phyloP scores from a whole-genome alignment of 2,329 filamentous ascomycete genomes.

The Xylaria sp. region DNA sequence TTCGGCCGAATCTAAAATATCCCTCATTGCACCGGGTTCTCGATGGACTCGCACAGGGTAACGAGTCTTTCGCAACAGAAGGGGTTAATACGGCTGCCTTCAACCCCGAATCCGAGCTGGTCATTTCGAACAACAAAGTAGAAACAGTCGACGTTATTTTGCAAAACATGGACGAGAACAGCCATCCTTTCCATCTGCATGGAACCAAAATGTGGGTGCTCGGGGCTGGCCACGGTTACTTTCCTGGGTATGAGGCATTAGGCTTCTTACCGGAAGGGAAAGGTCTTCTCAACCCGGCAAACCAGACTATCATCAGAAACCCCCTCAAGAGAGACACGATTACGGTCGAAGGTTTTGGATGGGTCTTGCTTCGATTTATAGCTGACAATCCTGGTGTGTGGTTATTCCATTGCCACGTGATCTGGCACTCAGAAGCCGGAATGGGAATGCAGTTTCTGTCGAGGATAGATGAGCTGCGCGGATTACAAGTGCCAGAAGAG shows the following conservation, averaged over 20 bases:
- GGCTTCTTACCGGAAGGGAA: slow-evolving; percentile 48
- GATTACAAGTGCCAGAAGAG: slow-evolving; percentile 56
- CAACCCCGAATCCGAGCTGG: slow-evolving; percentile 56
- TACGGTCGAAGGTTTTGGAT: slow-evolving; percentile 59
- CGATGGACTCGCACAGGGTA: slow-evolving; percentile 54
- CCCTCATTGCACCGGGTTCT: slow-evolving; percentile 63
- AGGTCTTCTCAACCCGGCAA: slow-evolving; percentile 50
- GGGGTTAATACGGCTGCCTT: slow-evolving; percentile 63
- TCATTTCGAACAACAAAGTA: slow-evolving; percentile 63
- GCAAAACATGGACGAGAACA: slow-evolving; percentile 70
- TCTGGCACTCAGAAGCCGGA: slow-evolving; percentile 53
- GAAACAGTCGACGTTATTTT: slow-evolving; percentile 67
- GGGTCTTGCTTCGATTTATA: slow-evolving; percentile 59
- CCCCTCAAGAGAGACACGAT: slow-evolving; percentile 60
- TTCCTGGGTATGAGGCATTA: slow-evolving; percentile 55
- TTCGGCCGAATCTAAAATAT: slow-evolving; percentile 57
- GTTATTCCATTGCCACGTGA: slow-evolving; percentile 54
- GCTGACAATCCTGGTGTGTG: slow-evolving; percentile 61
- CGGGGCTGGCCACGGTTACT: slow-evolving; percentile 71
- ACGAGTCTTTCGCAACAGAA: slow-evolving; percentile 60
- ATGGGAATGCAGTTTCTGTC: slow-evolving; percentile 57
- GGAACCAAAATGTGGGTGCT: slow-evolving; percentile 68
- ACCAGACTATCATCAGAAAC: slow-evolving; percentile 50
- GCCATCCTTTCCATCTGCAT: slow-evolving; percentile 75
- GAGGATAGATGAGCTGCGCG: slow-evolving; percentile 56